Conservation (phyloP, 352 stramenopile species). For the Blastocystis sp. region DNA sequence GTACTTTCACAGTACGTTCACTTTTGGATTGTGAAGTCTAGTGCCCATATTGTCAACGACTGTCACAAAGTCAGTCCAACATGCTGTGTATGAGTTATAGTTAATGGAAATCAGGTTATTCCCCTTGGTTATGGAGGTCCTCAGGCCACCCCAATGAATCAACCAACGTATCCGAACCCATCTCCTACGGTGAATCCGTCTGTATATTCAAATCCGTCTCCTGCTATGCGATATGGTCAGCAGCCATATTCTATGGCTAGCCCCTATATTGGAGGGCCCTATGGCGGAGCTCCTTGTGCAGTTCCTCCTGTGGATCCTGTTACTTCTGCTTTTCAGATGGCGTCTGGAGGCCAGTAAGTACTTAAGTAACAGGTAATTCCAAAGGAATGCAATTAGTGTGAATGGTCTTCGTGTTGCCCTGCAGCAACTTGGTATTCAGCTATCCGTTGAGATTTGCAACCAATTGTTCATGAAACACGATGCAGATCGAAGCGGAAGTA, state of each 20-base stretch:
- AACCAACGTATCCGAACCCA: neutral
- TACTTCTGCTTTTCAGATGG: neutral
- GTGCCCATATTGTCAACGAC: neutral
- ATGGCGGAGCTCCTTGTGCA: neutral
- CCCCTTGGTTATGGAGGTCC: neutral
- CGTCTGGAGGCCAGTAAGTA: neutral
- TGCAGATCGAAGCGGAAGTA: constrained; percentile 35
- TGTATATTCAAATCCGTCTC: neutral
- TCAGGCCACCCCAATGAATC: neutral
- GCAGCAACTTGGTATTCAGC: constrained; percentile 9
- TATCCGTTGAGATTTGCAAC: constrained; percentile 57
- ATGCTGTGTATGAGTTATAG: neutral
- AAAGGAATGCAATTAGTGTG: constrained; percentile 35
- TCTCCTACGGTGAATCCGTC: neutral
- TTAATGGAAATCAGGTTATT: neutral
- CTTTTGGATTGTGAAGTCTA: neutral
- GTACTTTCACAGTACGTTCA: neutral
- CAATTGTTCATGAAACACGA: constrained; percentile 65
- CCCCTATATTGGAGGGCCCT: neutral
- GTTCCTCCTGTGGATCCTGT: neutral
- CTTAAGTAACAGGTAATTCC: too few species aligned
- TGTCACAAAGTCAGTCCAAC: neutral
- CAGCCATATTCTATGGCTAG: neutral
- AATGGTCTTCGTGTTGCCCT: constrained; percentile 28
- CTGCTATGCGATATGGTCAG: neutral